Evolutionary conservation across 768 basidiomycete genomes (phyloP).

Genomic region (Kwoniella europaea): DNA sequence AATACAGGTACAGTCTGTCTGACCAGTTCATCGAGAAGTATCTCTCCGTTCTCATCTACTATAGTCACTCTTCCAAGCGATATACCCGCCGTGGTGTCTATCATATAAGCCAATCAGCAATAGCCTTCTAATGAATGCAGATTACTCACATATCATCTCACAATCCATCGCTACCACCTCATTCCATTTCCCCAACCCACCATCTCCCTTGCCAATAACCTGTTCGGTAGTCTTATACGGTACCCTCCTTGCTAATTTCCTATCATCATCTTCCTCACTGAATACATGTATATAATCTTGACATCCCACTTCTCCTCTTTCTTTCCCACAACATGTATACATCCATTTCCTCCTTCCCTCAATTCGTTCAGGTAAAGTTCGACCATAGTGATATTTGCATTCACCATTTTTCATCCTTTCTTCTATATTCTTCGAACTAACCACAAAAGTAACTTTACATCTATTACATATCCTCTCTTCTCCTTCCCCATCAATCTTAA

Average conservation of each 20-base stretch:
- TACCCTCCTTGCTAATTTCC: constrained; percentile 37
- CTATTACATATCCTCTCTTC: constrained; percentile 73
- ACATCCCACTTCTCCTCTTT: constrained; percentile 51
- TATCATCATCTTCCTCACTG: constrained; percentile 67
- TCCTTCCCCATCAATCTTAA: constrained; percentile 66
- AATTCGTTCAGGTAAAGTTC: constrained; percentile 66
- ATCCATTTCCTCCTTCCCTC: constrained; percentile 72
- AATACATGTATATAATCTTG: constrained; percentile 75
- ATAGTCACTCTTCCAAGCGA: constrained; percentile 88
- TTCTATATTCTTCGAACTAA: constrained; percentile 63
- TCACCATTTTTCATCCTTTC: constrained; percentile 58
- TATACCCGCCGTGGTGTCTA: constrained; percentile 85
- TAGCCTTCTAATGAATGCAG: neutral
- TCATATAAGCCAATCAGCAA: neutral
- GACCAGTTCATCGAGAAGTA: constrained; percentile 72
- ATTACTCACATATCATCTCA: constrained; percentile 73
- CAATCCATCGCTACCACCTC: constrained; percentile 91
- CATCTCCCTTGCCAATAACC: constrained; percentile 28
- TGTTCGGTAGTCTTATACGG: constrained; percentile 43
- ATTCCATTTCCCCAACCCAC: constrained; percentile 52
- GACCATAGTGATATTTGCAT: constrained; percentile 86
- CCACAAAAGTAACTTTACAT: constrained; percentile 72
- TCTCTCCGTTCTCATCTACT: constrained; percentile 73
- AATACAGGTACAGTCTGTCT: constrained; percentile 49
- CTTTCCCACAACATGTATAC: constrained; percentile 43